Evolutionary conservation across 2,329 filamentous ascomycete species (phyloP), one percentile per base, ranked within the genome.

Genomic region (Colletotrichum sp.): DNA sequence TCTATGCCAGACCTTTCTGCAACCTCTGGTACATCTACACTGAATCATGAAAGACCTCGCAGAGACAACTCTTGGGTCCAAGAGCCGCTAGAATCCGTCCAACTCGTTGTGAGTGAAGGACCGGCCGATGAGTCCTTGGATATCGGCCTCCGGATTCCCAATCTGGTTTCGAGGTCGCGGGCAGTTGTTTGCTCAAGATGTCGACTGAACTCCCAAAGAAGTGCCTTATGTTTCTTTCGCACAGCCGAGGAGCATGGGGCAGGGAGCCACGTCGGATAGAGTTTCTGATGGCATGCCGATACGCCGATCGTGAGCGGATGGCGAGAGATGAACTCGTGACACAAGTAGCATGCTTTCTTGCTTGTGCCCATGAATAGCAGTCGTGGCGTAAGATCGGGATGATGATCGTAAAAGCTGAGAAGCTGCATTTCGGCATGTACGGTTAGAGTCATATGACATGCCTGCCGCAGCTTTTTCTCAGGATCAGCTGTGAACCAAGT

Each of bases 331-430:
- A 78, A 84, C 49, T 78, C 55, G 36, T 81, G 63, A 65, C 83
- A 84, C 12, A 84, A 79, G 62, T 80, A 84, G 67, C 83, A 84
- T 3, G 82, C 79, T 60, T 84, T 84, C 71, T 84, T 84, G 69
- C 83, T 84, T 0, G 80, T 81, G 9, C 83, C 83, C 21, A 84
- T 83, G 36, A 81, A 81, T 0, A 68, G 68, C 13, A 83, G 52
- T 5, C 67, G 59, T 9, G 81, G 82, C 28, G 26, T 77, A 6
- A 64, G 68, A 2, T 76, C 10, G 12, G 78, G 78, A n/a, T 81
- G 68, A n/a, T 76, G 68, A 28, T 83, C 81, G 60, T 84, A 84
- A 30, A 83, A 84, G 3, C 66, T 76, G 69, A 82, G 34, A 7
- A 84, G 68, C 71, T 84, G 83, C 78, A 84, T 81, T 68, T 84